Base-by-base conservation (phyloP, 176 grass and related monocot genomes). In the Puya raimondii region DNA sequence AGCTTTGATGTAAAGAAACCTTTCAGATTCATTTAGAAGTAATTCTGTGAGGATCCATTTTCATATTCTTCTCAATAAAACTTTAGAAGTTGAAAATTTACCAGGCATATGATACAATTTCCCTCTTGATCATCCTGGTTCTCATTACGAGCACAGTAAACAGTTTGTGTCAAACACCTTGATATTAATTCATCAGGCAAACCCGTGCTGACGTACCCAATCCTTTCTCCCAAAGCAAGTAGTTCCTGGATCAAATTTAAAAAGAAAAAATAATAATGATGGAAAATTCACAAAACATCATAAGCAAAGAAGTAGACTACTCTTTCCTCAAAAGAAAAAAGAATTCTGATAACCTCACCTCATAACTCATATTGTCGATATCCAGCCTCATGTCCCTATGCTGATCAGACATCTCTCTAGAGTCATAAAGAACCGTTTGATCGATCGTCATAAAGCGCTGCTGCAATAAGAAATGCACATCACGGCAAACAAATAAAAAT, bases 291-390 rank as follows among this genome's bases (percentile, higher is more conserved):
- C 3, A 78, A 65, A 51, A 76, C 53, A 78, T 78, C 12, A 12
- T 15, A 29, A 74, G 47, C 67, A 1, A 70, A 5, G 23, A 16
- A 42, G 33, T n/a, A 5, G 47, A 42, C 33, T 42, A 1, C 33
- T 42, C 33, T 42, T 42, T 42, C 33, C 33, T 42, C 0, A 42
- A 42, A 42, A 42, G 33, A 42, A 42, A 42, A 42, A 7, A 7
- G 33, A 42, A 42, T 42, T 42, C 33, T 7, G 57, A 80, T 79
- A 52, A 18, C 1, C 16, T 59, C 76, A 91, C 95, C 84, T 99
- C 95, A 52, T 99, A 99, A 65, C 85, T 86, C 95, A 99, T 91
- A 64, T 84, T 79, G 47, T 99, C 95, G 74, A 88, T 78, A 77
- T 99, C 91, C n/a, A 99, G 63, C 53, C 87, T 87, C 87, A 99